Base-by-base conservation (phyloP, 2,329 filamentous ascomycete species). In the Monilinia polystroma region DNA sequence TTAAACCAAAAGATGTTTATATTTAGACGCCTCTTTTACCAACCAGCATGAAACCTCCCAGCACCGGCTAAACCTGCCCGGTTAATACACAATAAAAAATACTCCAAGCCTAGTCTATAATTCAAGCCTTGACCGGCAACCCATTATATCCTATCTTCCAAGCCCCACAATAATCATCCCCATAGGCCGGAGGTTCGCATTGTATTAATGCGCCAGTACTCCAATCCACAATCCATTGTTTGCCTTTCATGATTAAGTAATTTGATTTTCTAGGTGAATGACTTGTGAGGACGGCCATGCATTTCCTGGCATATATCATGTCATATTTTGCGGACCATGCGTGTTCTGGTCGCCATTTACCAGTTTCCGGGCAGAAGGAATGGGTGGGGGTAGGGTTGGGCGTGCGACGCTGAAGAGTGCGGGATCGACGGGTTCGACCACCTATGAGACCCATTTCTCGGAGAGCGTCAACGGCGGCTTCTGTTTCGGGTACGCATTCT, bases 221-320 rank as follows among this genome's bases (percentile, higher is more conserved):
- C 85, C 85, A 87, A 77, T 87, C 84, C 54, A 87, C 83, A 68
- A 81, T 81, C 83, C 84, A 87, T 72, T 84, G 80, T 74, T 83
- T 85, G 53, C 84, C 85, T 69, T 83, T 81, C 75, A 79, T 79
- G 72, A 87, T 81, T 66, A 87, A 81, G 70, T 84, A 84, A 72
- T 85, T 84, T 68, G 81, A 84, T 74, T 87, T 86, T 63, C 85
- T 79, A 32, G 85, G 85, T 67, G 82, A 84, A 66, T 82, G 80
- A 74, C 83, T 84, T 32, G 85, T 78, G 12, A 87, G 77, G 60
- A 85, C 83, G n/a, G 82, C 82, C 75, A 86, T 86, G 76, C 85
- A 87, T 12, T 85, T 79, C 75, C 84, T 85, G 63, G 85, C 85
- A 68, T 87, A 87, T 38, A 86, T 77, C 76, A 85, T 79, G 71